A percentile compares a stretch with the other conserved stretches of the same genome.
phyloP scores from a whole-genome alignment of 345 rosid genomes.

The Eucalyptus cloeziana region DNA sequence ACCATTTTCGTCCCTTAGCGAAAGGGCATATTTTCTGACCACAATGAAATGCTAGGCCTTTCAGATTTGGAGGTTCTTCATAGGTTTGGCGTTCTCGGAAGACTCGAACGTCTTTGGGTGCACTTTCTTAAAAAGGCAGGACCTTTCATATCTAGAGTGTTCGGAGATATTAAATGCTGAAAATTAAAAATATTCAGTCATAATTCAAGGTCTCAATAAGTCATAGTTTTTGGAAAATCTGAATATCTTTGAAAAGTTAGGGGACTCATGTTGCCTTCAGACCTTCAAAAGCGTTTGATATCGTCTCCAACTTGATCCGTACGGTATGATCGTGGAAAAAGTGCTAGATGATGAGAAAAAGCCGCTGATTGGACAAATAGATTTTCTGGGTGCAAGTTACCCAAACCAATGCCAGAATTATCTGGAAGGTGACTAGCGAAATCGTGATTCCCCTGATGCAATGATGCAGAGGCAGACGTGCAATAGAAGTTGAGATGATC shows the following conservation, averaged over 20 bases:
- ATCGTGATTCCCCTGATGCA: neutral
- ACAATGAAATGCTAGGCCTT: neutral
- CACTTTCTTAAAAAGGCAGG: neutral
- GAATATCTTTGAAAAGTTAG: neutral
- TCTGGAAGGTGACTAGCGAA: neutral
- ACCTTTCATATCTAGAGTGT: neutral
- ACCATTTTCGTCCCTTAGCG: neutral
- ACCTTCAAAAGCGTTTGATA: neutral
- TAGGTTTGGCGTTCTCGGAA: neutral
- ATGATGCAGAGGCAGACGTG: neutral
- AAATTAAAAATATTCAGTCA: neutral
- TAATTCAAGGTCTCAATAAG: neutral
- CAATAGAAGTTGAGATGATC: neutral
- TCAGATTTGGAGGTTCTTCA: neutral
- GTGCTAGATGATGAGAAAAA: neutral
- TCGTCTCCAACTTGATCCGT: neutral
- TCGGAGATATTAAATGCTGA: neutral
- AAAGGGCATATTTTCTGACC: neutral
- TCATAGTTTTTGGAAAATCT: neutral
- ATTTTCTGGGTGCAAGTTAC: neutral
- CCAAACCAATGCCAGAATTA: neutral
- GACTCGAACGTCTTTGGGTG: neutral
- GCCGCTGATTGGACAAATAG: neutral
- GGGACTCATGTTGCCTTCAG: too few relatives aligned
- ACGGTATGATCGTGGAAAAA: neutral